These are phyloP conservation scores for Xanthoconium separans DNA, from an alignment of 1,284 basidiomycete genomes.

Conservation along the genomic window DNA sequence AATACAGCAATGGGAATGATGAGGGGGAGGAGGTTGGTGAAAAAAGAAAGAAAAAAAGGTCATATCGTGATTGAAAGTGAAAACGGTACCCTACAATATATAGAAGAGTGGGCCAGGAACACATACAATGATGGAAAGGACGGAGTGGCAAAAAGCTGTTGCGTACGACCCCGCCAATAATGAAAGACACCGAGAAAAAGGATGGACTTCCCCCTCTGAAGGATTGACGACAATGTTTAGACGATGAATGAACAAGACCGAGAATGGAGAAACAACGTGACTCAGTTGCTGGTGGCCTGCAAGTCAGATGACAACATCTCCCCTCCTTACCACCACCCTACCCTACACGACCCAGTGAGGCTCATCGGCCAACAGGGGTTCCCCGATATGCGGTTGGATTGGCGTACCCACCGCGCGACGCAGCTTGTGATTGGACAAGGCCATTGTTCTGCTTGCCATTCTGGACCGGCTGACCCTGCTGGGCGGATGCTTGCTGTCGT, in stretches of 20 bases:
- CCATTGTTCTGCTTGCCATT: constrained; percentile 33
- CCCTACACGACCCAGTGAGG: neutral
- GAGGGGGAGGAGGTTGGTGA: neutral
- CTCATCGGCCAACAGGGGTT: constrained; percentile 32
- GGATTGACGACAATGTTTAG: constrained; percentile 16
- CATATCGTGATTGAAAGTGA: constrained; percentile 22
- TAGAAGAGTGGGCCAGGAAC: constrained; percentile 26
- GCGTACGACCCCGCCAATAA: constrained; percentile 7
- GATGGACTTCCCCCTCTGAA: constrained; percentile 10
- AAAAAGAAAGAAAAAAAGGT: constrained; percentile 9
- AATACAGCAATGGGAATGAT: constrained; percentile 10
- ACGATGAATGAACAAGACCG: constrained; percentile 15
- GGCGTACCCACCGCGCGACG: constrained; percentile 22
- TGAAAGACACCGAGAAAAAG: constrained; percentile 12
- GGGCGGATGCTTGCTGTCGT: constrained; percentile 22
- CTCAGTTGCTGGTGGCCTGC: constrained; percentile 12
- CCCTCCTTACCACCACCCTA: neutral
- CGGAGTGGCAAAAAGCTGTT: constrained; percentile 9
- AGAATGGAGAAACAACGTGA: constrained; percentile 15
- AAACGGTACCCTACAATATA: constrained; percentile 26
- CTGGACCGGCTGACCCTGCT: constrained; percentile 22
- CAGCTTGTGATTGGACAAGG: constrained; percentile 17
- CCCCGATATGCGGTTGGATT: constrained; percentile 28
- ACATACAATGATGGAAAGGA: constrained; percentile 15
- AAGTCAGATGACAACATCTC: constrained; percentile 11